phyloP scores from a whole-genome alignment of 768 basidiomycete species.

The Chalciporus piperatus region DNA sequence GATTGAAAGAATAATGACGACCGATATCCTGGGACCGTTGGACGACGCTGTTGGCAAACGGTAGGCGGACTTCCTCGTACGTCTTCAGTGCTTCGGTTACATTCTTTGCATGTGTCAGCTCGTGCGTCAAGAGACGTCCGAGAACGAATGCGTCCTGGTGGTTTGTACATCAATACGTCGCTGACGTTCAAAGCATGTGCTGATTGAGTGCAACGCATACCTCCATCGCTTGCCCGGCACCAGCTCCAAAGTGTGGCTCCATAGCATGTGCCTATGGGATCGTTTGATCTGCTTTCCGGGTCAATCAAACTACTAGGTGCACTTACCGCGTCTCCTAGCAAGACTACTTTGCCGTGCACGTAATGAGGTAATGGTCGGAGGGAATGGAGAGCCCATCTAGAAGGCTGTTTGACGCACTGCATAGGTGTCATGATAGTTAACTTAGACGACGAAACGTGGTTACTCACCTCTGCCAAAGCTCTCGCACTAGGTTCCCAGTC shows the following conservation, averaged over 20 bases:
- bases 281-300: not conserved
- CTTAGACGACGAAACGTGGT: not conserved
- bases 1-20: conserved; percentile 20
- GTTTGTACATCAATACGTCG: not conserved
- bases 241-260: conserved; percentile 45
- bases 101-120: conserved; percentile 18
- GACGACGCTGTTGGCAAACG: conserved; percentile 26
- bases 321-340: conserved; percentile 51
- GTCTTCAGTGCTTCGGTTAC: conserved; percentile 26
- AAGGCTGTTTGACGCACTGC: conserved; percentile 36
- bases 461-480: conserved; percentile 13
- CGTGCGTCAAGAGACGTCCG: conserved; percentile 27
- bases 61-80: conserved; percentile 33
- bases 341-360: conserved; percentile 37
- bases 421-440: not conserved
- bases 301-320: not conserved
- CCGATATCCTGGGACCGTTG: conserved; percentile 19
- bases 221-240: conserved; percentile 53
- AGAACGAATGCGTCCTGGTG: conserved; percentile 31
- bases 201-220: conserved; percentile 18
- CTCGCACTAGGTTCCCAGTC: conserved; percentile 21
- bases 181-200: not conserved
- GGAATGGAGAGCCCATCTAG: conserved; percentile 43
- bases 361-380: conserved; percentile 40
- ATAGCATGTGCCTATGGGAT: conserved; percentile 43